Evolutionary conservation across 768 basidiomycete species (phyloP).

Genomic region (Mycena galericulata): DNA sequence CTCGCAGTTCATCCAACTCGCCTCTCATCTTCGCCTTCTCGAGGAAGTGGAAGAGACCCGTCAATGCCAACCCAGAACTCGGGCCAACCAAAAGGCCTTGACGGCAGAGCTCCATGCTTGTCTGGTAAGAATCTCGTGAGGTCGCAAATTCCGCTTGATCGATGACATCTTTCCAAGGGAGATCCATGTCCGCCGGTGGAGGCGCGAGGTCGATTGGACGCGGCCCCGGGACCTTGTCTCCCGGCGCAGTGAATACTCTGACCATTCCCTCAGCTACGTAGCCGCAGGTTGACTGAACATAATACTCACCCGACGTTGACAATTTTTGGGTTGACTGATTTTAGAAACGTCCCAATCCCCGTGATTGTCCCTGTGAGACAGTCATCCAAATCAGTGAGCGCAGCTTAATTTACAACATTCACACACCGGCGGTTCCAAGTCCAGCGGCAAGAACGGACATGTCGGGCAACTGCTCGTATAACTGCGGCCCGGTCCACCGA

Average conservation of each 20-base stretch:
- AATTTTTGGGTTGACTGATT: slow-evolving; percentile 20
- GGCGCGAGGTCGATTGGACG: slow-evolving; percentile 26
- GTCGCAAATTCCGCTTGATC: slow-evolving; percentile 24
- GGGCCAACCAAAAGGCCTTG: slow-evolving; percentile 30
- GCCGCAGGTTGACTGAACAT: background rate
- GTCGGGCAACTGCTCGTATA: slow-evolving; percentile 22
- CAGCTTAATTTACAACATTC: no score
- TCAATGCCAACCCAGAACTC: slow-evolving; percentile 24
- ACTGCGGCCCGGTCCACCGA: slow-evolving; percentile 30
- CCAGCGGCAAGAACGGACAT: slow-evolving; percentile 28
- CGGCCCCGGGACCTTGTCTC: slow-evolving; percentile 29
- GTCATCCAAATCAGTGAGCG: background rate
- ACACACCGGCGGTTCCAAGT: slow-evolving; percentile 28
- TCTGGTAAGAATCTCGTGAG: slow-evolving; percentile 21
- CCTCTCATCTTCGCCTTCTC: slow-evolving; percentile 19
- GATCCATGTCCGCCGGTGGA: slow-evolving; percentile 24
- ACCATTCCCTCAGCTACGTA: background rate
- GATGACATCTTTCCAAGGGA: slow-evolving; percentile 31
- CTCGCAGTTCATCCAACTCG: slow-evolving; percentile 18
- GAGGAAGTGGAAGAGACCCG: slow-evolving; percentile 23
- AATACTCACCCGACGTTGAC: slow-evolving; percentile 20
- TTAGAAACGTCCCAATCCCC: slow-evolving; percentile 22
- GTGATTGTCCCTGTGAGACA: slow-evolving; percentile 27
- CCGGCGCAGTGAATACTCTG: slow-evolving; percentile 26
- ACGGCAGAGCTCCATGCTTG: slow-evolving; percentile 29